Base-by-base conservation (phyloP, 768 basidiomycete genomes). In the Mycena amicta region DNA sequence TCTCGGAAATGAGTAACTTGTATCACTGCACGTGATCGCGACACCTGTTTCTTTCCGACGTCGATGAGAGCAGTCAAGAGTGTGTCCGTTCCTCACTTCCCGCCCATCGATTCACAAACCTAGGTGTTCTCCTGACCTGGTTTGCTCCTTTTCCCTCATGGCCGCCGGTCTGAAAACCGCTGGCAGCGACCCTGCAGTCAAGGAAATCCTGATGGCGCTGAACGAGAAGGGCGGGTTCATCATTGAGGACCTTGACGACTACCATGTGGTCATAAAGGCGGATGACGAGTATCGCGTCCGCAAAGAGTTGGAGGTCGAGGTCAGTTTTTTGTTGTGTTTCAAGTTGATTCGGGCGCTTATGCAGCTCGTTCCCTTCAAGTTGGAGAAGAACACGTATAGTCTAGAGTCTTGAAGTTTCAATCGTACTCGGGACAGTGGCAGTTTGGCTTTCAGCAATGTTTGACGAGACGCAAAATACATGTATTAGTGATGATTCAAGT, bases 341-440 rank as follows among this genome's bases (percentile, higher is more conserved):
- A n/a, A 31, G 41, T 55, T 41, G 29, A 39, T 25, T 27, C 22
- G 28, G n/a, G 27, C 8, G 26, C 13, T 53, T 22, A 58, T 5
- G 27, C 50, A 25, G 5, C 54, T 64, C 23, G 62, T 55, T 33
- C 49, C 39, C 11, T 13, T 56, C 2, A 60, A 92, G 90, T 71
- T 92, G 68, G 92, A 93, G 70, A 93, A 92, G 77, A 93, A 93
- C 64, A 92, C 90, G 0, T 93, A 91, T 64, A 90, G 85, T 66
- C 68, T 89, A 65, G 89, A 91, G 55, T 47, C 66, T 27, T 68
- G 57, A 63, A 43, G 33, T 37, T n/a, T n/a, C n/a, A n/a, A n/a
- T n/a, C n/a, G n/a, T n/a, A n/a, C n/a, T n/a, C n/a, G n/a, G n/a
- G n/a, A n/a, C n/a, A n/a, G n/a, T n/a, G n/a, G n/a, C n/a, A n/a